phyloP scores from a whole-genome alignment of 2,329 filamentous ascomycete species.

The Endoconidiophora polonica region DNA sequence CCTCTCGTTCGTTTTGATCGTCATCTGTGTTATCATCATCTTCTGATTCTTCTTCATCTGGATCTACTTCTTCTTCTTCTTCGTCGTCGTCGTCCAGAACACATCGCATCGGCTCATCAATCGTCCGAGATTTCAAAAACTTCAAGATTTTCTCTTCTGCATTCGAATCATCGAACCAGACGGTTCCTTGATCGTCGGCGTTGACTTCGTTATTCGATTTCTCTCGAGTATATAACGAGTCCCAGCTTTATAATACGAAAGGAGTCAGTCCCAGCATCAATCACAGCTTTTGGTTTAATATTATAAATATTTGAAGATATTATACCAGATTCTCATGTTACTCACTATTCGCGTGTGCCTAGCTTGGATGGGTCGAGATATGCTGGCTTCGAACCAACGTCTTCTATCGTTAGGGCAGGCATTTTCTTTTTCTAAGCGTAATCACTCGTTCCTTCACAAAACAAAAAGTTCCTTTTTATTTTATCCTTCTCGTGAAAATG shows the following conservation, averaged over 20 bases:
- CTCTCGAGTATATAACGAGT: constrained; percentile 55
- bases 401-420: background rate
- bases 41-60: constrained; percentile 16
- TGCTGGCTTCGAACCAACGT: constrained; percentile 28
- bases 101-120: background rate
- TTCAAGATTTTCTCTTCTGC: constrained; percentile 66
- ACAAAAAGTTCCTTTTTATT: too few relatives aligned
- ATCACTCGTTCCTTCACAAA: background rate
- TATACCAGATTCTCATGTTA: constrained; percentile 14
- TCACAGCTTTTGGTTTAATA: background rate
- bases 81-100: constrained; percentile 15
- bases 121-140: constrained; percentile 35
- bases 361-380: constrained; percentile 63
- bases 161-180: constrained; percentile 91
- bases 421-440: constrained; percentile 1
- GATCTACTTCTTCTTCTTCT: constrained; percentile 11
- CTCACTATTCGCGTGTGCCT: constrained; percentile 82
- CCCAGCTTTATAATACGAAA: constrained; percentile 40
- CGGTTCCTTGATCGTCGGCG: constrained; percentile 65
- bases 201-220: constrained; percentile 54
- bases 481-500: background rate
- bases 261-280: background rate
- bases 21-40: constrained; percentile 13
- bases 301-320: background rate
- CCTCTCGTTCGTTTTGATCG: constrained; percentile 12